Evolutionary conservation across 768 basidiomycete species (phyloP).

Genomic region (Tricholoma flavovirens): DNA sequence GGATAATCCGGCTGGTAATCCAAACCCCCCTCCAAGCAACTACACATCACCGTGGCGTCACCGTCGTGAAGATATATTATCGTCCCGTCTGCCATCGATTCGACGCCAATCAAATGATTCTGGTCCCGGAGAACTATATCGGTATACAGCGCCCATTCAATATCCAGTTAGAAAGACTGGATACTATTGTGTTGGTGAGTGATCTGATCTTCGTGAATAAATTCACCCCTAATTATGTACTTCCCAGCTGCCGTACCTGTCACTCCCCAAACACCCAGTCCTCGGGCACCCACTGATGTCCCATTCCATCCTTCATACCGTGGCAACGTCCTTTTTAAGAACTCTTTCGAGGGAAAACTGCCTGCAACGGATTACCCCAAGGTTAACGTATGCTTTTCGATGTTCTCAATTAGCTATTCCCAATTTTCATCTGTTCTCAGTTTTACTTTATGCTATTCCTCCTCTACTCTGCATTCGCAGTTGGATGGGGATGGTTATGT

Average conservation of each 20-base stretch:
- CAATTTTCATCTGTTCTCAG: constrained; percentile 30
- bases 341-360: constrained; percentile 82
- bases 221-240: neutral
- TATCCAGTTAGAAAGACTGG: constrained; percentile 85
- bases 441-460: constrained; percentile 86
- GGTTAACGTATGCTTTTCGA: constrained; percentile 66
- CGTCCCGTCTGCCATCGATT: neutral
- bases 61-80: neutral
- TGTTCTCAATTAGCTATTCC: neutral
- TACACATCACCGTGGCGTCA: constrained; percentile 46
- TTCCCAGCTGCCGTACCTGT: constrained; percentile 78
- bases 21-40: constrained; percentile 44
- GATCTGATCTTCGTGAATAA: constrained; percentile 4
- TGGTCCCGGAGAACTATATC: constrained; percentile 43
- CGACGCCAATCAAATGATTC: constrained; percentile 30
- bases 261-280: constrained; percentile 52
- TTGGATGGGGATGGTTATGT: constrained; percentile 79
- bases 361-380: constrained; percentile 96
- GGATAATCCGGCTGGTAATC: constrained; percentile 57
- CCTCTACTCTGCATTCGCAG: constrained; percentile 64
- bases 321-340: constrained; percentile 80
- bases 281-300: constrained; percentile 43
- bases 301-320: constrained; percentile 71
- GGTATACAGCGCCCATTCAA: constrained; percentile 68
- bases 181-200: constrained; percentile 92